Evolutionary conservation across 805 yeast genomes (phyloP).

Genomic region (Saccharomycopsis oosterbeekiorum): DNA sequence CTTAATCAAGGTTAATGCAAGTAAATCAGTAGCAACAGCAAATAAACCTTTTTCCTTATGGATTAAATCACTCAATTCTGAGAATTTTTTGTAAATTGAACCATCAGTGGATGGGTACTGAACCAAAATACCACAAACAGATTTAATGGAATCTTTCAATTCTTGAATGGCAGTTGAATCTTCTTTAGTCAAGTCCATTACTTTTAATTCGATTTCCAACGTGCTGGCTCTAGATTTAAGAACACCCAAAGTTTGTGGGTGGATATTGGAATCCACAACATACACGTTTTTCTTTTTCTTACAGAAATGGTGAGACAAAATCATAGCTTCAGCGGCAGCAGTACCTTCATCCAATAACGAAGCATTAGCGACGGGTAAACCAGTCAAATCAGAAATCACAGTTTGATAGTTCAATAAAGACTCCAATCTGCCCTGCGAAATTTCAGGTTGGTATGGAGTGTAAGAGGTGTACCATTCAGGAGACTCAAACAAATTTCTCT

Average conservation of each 20-base stretch:
- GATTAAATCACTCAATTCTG: conserved; percentile 48
- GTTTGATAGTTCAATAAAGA: conserved; percentile 88
- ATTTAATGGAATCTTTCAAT: conserved; percentile 28
- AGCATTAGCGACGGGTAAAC: conserved; percentile 90
- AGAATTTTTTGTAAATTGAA: conserved; percentile 40
- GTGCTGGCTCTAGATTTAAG: conserved; percentile 70
- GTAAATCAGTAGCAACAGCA: conserved; percentile 82
- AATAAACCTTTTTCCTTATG: conserved; percentile 68
- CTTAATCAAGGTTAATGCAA: conserved; percentile 76
- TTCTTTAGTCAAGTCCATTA: conserved; percentile 42
- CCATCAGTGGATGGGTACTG: conserved; percentile 94
- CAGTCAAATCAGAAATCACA: conserved; percentile 82
- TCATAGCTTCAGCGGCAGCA: conserved; percentile 96
- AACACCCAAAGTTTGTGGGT: conserved; percentile 80
- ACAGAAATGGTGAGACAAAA: conserved; percentile 57
- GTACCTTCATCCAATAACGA: conserved; percentile 93
- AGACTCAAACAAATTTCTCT: conserved; percentile 81
- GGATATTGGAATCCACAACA: conserved; percentile 67
- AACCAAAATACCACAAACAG: conserved; percentile 69
- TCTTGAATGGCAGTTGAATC: conserved; percentile 29
- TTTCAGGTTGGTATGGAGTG: conserved; percentile 98
- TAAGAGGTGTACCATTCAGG: conserved; percentile 99
- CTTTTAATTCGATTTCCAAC: conserved; percentile 53
- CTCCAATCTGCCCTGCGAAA: conserved; percentile 92
- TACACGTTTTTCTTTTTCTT: conserved; percentile 60